phyloP scores from a whole-genome alignment of 345 rosid genomes.

The Erucastrum elatum region DNA sequence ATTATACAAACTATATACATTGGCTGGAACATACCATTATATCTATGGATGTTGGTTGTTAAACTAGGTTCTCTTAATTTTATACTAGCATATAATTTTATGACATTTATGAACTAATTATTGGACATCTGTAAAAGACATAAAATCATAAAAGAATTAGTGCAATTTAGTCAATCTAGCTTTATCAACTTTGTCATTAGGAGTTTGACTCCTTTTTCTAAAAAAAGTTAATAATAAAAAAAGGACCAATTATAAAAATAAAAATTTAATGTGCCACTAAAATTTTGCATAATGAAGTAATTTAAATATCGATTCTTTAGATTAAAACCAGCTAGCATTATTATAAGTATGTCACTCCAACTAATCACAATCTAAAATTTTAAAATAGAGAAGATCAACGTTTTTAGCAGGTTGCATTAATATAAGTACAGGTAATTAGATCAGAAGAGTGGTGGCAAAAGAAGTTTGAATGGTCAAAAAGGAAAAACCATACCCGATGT shows the following conservation, averaged over 20 bases:
- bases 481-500: constrained; percentile 39
- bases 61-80: constrained; percentile 34
- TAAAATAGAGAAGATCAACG: background rate
- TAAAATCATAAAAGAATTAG: background rate
- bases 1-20: constrained; percentile 6
- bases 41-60: constrained; percentile 41
- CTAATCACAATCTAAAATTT: background rate
- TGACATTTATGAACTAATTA: constrained; percentile 29
- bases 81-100: constrained; percentile 25
- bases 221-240: background rate
- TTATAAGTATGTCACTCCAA: constrained; percentile 1
- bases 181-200: constrained; percentile 22
- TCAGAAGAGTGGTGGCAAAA: background rate
- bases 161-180: constrained; percentile 12
- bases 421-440: background rate
- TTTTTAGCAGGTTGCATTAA: constrained; percentile 3
- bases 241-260: background rate
- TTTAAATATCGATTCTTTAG: background rate
- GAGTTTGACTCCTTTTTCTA: constrained; percentile 7
- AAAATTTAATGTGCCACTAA: background rate
- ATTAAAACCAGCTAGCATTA: background rate
- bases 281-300: background rate
- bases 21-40: constrained; percentile 33
- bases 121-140: background rate
- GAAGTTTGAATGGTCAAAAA: constrained; percentile 44